Percentiles rank a stretch among this genome's conserved stretches.
Conservation (phyloP, 1,284 basidiomycete species). For the Earliella scabrosa region DNA sequence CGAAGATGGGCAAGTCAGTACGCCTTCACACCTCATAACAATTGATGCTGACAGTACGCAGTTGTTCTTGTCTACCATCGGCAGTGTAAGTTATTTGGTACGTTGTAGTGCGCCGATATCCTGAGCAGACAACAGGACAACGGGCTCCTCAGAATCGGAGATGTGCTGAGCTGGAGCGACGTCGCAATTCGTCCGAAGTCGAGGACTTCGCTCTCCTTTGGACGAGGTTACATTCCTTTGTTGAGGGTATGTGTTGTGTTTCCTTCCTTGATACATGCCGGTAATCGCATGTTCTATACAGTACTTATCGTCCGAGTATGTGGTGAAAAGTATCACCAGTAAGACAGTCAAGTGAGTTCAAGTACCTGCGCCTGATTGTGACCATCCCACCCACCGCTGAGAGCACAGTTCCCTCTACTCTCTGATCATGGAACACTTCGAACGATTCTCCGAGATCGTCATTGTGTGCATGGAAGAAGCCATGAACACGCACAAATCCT, state of each 20-base stretch:
- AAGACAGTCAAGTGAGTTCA: constrained; percentile 55
- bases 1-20: constrained; percentile 57
- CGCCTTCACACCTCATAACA: neutral
- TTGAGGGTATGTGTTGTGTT: constrained; percentile 47
- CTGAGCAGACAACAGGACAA: constrained; percentile 43
- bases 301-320: constrained; percentile 66
- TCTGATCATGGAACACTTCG: constrained; percentile 55
- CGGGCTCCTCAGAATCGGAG: constrained; percentile 50
- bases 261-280: neutral
- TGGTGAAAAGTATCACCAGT: constrained; percentile 61
- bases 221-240: constrained; percentile 58
- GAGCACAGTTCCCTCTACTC: constrained; percentile 53
- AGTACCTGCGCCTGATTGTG: neutral
- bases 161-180: constrained; percentile 49
- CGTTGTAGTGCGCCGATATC: too few species aligned
- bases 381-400: neutral
- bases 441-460: constrained; percentile 45
- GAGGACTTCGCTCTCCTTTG: constrained; percentile 55
- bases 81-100: constrained; percentile 37
- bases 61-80: constrained; percentile 48
- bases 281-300: constrained; percentile 27
- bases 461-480: constrained; percentile 44
- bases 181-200: constrained; percentile 44
- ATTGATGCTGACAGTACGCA: too few species aligned
- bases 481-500: constrained; percentile 39